Evolutionary conservation across 2,329 filamentous ascomycete genomes (phyloP).

Genomic region (Hortaea sp.): DNA sequence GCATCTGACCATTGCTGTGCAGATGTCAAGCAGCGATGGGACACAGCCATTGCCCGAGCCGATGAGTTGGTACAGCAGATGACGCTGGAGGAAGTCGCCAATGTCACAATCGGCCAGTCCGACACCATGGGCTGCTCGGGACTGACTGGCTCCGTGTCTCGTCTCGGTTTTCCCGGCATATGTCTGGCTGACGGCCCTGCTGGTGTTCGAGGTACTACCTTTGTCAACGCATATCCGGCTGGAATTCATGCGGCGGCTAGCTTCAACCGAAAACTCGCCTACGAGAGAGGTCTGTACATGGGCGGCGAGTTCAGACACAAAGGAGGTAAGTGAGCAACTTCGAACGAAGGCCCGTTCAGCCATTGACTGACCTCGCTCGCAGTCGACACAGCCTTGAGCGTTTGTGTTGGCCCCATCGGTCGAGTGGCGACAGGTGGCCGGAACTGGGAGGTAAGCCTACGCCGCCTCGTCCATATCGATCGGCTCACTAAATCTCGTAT

Average conservation of each 20-base stretch:
- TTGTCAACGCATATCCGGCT: not conserved
- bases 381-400: constrained; percentile 6
- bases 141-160: not conserved
- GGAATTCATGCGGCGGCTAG: constrained; percentile 22
- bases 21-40: not conserved
- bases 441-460: constrained; percentile 4
- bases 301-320: constrained; percentile 31
- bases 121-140: constrained; percentile 1
- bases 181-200: not conserved
- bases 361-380: too few relatives aligned
- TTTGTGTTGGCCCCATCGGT: constrained; percentile 20
- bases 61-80: not conserved
- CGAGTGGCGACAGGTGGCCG: constrained; percentile 7
- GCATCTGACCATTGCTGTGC: too few relatives aligned
- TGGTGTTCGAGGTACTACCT: not conserved
- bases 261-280: constrained; percentile 46
- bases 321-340: not conserved
- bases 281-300: constrained; percentile 41
- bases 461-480: not conserved
- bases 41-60: not conserved
- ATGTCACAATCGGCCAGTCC: constrained; percentile 24
- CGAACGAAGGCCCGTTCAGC: not conserved
- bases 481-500: too few relatives aligned
- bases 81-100: constrained; percentile 24
- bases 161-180: not conserved